Evolutionary conservation across 208 protist genomes (phyloP), one percentile per base, ranked within the genome.

Genomic region (Balamuthia mandrillaris): DNA sequence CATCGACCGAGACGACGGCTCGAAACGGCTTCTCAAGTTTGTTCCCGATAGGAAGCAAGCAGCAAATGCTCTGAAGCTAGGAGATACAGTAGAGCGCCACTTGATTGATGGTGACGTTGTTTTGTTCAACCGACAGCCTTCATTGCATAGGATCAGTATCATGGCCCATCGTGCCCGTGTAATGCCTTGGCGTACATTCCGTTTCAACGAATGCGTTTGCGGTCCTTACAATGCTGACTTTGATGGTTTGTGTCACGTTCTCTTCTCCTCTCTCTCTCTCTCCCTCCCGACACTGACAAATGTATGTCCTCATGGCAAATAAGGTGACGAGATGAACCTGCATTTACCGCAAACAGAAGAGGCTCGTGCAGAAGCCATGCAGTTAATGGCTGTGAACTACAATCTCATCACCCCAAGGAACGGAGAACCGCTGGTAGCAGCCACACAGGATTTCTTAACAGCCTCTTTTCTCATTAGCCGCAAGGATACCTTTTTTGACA

Each of bases 171-270:
- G 74, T 10, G 82, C 37, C 4, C 29, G 95, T 54, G 96, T 99
- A 14, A 92, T 98, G 86, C 96, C 96, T 6, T 98, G 95, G 90
- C 92, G 97, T 47, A 99, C 98, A 1, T 98, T 99, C 60, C 94
- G 98, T 52, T 99, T 99, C 90, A 99, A 99, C 93, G 97, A 98
- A 88, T 99, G 96, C 92, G 97, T 95, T 81, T 99, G 97, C 86
- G 92, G 95, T 35, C 98, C 98, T 51, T 99, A 99, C 94, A 99
- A 99, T 92, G 98, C 98, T 18, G 98, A 99, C 90, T 99, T 99
- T 90, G 98, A 99, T 90, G 97, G 97, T 87, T 16, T 12, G 12
- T 51, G 60, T 5, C 51, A 45, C 21, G 33, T 3, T 77, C 47
- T 3, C 16, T 21, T n/a, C 44, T 70, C n/a, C 29, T 70, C 18